Evolutionary conservation across 352 stramenopile species (phyloP).

Genomic region (Phytophthora europaea): DNA sequence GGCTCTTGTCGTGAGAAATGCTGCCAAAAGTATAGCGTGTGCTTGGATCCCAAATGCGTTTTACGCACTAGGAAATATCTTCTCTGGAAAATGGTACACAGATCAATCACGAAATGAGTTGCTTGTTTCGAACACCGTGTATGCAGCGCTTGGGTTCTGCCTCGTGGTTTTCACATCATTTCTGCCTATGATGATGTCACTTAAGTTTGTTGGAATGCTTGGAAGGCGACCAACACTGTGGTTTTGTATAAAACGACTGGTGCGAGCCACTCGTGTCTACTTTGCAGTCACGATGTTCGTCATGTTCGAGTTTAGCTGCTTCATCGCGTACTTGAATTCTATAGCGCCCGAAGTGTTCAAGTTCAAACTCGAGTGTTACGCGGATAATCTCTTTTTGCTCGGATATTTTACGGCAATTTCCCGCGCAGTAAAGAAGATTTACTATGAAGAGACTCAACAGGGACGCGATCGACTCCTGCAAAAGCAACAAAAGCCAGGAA

Average conservation of each 20-base stretch:
- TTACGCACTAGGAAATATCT: conserved; percentile 16
- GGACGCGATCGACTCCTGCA: not conserved
- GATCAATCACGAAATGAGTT: conserved; percentile 21
- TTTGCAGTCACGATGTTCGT: conserved; percentile 5
- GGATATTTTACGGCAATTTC: conserved; percentile 2
- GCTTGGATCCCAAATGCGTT: conserved; percentile 10
- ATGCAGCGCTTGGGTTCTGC: conserved; percentile 23
- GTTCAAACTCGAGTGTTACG: conserved; percentile 8
- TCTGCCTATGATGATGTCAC: conserved; percentile 19
- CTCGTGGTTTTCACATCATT: conserved; percentile 23
- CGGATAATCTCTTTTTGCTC: not conserved
- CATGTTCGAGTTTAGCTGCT: conserved; percentile 7
- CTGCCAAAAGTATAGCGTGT: conserved; percentile 16
- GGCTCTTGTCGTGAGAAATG: conserved; percentile 11
- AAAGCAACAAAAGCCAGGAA: not conserved
- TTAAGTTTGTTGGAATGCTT: conserved; percentile 11
- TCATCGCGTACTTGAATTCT: conserved; percentile 13
- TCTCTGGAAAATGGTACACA: conserved; percentile 19
- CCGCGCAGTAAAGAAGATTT: conserved; percentile 14
- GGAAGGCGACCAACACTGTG: conserved; percentile 9
- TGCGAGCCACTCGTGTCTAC: not conserved
- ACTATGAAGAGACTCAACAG: conserved; percentile 14
- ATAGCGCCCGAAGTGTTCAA: not conserved
- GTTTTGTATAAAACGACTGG: conserved; percentile 21
- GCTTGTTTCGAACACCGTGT: conserved; percentile 13